phyloP scores from a whole-genome alignment of 1,284 basidiomycete species.

The Leccinum angustisporum region DNA sequence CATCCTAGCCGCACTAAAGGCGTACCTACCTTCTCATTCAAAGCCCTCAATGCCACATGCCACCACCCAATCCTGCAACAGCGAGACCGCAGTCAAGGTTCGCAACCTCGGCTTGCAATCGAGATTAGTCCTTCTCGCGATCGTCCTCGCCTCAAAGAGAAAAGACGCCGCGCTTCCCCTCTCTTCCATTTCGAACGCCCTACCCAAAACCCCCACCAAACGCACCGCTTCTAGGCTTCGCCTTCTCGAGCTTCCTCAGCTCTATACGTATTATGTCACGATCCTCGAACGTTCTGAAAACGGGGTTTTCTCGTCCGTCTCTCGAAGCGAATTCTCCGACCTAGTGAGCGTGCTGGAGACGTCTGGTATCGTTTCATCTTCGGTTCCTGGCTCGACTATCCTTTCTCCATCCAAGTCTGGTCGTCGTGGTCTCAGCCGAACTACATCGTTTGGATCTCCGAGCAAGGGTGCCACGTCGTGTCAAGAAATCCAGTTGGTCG shows the following conservation, averaged over 20 bases:
- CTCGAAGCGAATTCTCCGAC: constrained; percentile 73
- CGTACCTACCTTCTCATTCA: constrained; percentile 49
- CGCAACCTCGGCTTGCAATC: constrained; percentile 68
- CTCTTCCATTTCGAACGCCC: constrained; percentile 35
- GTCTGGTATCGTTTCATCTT: constrained; percentile 56
- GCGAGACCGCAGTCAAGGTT: constrained; percentile 64
- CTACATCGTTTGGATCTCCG: constrained; percentile 54
- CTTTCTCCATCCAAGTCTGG: constrained; percentile 42
- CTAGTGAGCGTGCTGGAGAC: constrained; percentile 71
- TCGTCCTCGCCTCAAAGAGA: constrained; percentile 64
- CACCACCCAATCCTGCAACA: constrained; percentile 42
- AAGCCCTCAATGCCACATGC: constrained; percentile 18
- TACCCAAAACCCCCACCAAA: constrained; percentile 52
- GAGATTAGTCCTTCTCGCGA: constrained; percentile 62
- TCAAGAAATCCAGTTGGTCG: constrained; percentile 54
- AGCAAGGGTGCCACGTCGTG: constrained; percentile 41
- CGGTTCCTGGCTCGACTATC: constrained; percentile 29
- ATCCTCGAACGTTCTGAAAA: constrained; percentile 56
- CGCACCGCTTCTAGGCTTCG: constrained; percentile 40
- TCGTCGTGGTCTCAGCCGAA: constrained; percentile 52
- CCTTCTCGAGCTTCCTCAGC: constrained; percentile 53
- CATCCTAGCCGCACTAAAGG: constrained; percentile 67
- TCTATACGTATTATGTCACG: constrained; percentile 62
- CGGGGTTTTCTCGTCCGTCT: constrained; percentile 60
- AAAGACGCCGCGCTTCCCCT: constrained; percentile 56